Evolutionary conservation across 129 eudicot species (phyloP), one percentile per base, ranked within the genome.

Genomic region (Calendula officinalis): DNA sequence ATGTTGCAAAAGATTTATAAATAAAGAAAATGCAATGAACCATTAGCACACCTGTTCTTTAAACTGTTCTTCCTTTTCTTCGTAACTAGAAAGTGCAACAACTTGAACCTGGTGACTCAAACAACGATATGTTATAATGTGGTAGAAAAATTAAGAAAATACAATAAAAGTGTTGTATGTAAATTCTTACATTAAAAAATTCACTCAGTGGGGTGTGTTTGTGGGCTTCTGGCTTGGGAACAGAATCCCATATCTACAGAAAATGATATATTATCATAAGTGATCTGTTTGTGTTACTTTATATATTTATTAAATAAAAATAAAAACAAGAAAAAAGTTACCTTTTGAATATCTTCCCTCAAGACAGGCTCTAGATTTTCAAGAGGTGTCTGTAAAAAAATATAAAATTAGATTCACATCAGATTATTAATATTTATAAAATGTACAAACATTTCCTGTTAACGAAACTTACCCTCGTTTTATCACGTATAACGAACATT

Each of bases 201-300:
- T 86, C 95, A 67, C 89, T 90, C 41, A 86, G 36, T 11, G 94
- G 87, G 9, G 97, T 90, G 15, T 79, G 83, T 65, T 79, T 83
- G 81, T 77, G 87, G 34, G 81, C 89, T 72, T 83, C 84, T 56
- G 97, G 97, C 81, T 89, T 89, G 39, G 97, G 88, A 76, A 89
- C 88, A 12, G 81, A 74, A 74, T 83, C 91, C 95, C 95, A 89
- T 73, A 89, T 89, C 97, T 89, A 52, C 53, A 42, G 9, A 32
- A 42, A 32, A 42, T 14, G 32, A 35, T 8, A 63, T 45, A 47
- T 47, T 4, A 64, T 47, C 68, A 7, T 22, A 22, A 22, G 30
- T 2, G 30, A 22, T 30, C 2, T 7, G 4, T 22, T 7, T 10
- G 49, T 44, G 49, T 10, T 6, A 7, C 11, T 44, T 10, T 2